phyloP scores from a whole-genome alignment of 2,329 filamentous ascomycete genomes.

The Tolypocladium capitatum region DNA sequence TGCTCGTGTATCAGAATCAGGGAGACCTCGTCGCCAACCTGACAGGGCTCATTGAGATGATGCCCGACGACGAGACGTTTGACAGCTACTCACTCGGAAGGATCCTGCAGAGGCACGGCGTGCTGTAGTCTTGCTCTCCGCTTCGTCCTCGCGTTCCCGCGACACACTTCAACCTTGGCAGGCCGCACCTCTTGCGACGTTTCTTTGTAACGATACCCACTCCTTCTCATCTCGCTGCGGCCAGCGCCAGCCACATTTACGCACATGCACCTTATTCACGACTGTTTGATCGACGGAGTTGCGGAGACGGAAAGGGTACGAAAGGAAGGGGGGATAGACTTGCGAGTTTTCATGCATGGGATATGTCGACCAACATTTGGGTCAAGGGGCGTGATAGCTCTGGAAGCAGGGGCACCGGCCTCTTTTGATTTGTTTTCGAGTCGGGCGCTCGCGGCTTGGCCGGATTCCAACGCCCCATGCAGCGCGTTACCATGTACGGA shows the following conservation, averaged over 20 bases:
- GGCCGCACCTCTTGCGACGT: neutral
- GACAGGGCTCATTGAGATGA: constrained; percentile 74
- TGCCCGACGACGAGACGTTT: constrained; percentile 55
- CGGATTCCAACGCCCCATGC: neutral
- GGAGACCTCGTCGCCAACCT: constrained; percentile 86
- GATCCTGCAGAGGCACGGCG: constrained; percentile 38
- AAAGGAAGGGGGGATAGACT: neutral
- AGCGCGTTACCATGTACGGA: neutral
- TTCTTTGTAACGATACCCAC: neutral
- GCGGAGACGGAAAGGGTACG: neutral
- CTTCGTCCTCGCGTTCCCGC: neutral
- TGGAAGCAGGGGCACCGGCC: neutral
- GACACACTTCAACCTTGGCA: neutral
- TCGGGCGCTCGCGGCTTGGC: neutral
- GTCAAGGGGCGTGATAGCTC: neutral
- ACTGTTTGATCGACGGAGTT: neutral
- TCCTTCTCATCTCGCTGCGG: neutral
- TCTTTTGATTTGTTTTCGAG: neutral
- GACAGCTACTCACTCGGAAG: constrained; percentile 37
- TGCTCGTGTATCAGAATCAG: constrained; percentile 75
- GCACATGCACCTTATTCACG: neutral
- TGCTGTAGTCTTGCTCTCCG: constrained; percentile 28
- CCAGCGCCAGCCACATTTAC: neutral
- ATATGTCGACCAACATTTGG: neutral
- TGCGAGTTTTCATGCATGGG: neutral